phyloP scores from a whole-genome alignment of 768 basidiomycete species.

The Clitopilus passeckerianus region DNA sequence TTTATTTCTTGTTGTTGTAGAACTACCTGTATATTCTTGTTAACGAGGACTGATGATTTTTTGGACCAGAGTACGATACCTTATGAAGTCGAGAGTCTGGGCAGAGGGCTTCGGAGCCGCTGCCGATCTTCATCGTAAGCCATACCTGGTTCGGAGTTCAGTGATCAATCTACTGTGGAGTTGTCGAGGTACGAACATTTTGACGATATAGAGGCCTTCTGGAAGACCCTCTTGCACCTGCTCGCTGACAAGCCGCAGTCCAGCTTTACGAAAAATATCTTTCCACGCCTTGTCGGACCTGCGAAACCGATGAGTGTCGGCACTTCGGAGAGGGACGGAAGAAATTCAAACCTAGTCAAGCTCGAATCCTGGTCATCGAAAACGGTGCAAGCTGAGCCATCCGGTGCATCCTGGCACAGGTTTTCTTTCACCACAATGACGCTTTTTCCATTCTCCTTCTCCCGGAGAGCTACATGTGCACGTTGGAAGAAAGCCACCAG shows the following conservation, averaged over 20 bases:
- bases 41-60: not conserved
- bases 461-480: conserved; percentile 55
- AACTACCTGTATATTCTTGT: not conserved
- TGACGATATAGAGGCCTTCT: conserved; percentile 74
- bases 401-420: conserved; percentile 54
- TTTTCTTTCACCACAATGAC: conserved; percentile 93
- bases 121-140: conserved; percentile 33
- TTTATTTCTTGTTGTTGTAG: not conserved
- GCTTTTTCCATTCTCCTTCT: conserved; percentile 34
- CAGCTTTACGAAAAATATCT: conserved; percentile 66
- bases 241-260: conserved; percentile 65
- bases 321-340: not conserved
- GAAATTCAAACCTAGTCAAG: conserved; percentile 63
- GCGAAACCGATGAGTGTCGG: conserved; percentile 6
- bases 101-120: not conserved
- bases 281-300: conserved; percentile 89
- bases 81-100: not conserved
- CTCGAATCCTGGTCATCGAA: conserved; percentile 90
- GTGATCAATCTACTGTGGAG: not conserved
- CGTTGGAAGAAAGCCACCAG: conserved; percentile 72
- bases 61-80: not conserved
- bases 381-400: conserved; percentile 43
- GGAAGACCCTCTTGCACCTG: conserved; percentile 84
- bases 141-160: conserved; percentile 37
- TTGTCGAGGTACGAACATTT: conserved; percentile 54